These are phyloP conservation scores for Aspergillus fructus DNA, from an alignment of 2,329 filamentous ascomycete species.

Conservation along the genomic window DNA sequence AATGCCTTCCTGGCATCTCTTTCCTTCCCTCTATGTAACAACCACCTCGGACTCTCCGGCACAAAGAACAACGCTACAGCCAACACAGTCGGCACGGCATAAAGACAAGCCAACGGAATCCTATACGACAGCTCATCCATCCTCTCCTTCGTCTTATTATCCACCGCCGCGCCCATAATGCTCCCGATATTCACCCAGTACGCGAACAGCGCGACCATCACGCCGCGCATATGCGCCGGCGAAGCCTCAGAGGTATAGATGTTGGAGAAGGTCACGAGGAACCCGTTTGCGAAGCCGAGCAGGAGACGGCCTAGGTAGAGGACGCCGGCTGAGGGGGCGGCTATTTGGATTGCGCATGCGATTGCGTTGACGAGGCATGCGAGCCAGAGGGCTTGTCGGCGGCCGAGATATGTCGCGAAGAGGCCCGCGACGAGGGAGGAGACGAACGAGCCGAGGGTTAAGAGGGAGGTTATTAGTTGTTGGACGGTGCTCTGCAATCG, in stretches of 20 bases:
- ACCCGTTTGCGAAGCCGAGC: background rate
- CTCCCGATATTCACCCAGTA: constrained; percentile 5
- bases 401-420: background rate
- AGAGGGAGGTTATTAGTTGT: constrained; percentile 3
- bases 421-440: background rate
- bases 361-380: background rate
- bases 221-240: background rate
- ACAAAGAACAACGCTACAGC: constrained; percentile 25
- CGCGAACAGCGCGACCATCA: background rate
- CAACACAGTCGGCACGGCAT: constrained; percentile 24
- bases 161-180: constrained; percentile 5
- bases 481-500: background rate
- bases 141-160: constrained; percentile 26
- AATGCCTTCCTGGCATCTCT: background rate
- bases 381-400: background rate
- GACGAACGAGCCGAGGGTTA: constrained; percentile 3
- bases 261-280: background rate
- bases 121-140: constrained; percentile 24
- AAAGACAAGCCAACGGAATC: constrained; percentile 24
- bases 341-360: background rate
- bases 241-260: background rate
- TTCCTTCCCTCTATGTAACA: constrained; percentile 24
- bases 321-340: background rate
- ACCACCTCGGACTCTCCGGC: constrained; percentile 28
- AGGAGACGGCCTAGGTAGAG: background rate